Conservation (phyloP, 805 yeast species). For the Yarrowia sp. region DNA sequence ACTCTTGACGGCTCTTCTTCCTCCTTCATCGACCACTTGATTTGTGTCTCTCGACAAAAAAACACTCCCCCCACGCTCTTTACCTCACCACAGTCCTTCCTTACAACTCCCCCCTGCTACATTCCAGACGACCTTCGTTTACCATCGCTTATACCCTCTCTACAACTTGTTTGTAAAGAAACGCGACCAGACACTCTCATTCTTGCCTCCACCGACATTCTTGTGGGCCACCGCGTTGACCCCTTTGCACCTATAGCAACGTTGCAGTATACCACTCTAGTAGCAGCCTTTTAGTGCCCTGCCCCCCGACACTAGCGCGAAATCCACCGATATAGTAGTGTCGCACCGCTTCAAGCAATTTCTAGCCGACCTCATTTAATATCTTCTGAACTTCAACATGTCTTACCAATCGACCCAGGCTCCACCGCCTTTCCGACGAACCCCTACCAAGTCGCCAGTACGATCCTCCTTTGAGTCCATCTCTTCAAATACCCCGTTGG, state of each 20-base stretch:
- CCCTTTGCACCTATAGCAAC: not conserved
- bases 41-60: not conserved
- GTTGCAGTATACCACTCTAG: not conserved
- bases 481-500: not conserved
- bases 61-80: not conserved
- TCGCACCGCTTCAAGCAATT: not conserved
- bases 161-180: not conserved
- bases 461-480: conserved; percentile 4
- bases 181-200: not conserved
- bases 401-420: conserved; percentile 22
- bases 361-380: not conserved
- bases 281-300: not conserved
- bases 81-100: conserved; percentile 19
- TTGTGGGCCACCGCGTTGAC: not conserved
- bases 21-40: not conserved
- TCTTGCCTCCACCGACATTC: not conserved
- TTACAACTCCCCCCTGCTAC: not conserved
- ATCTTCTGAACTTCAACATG: not conserved
- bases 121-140: not conserved
- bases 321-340: not conserved
- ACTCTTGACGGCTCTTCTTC: no score
- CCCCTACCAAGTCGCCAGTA: conserved; percentile 22
- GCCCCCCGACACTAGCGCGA: not conserved
- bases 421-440: conserved; percentile 13
- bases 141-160: conserved; percentile 1